Base-by-base conservation (phyloP, 2,329 filamentous ascomycete genomes). In the Fusarium succisae region DNA sequence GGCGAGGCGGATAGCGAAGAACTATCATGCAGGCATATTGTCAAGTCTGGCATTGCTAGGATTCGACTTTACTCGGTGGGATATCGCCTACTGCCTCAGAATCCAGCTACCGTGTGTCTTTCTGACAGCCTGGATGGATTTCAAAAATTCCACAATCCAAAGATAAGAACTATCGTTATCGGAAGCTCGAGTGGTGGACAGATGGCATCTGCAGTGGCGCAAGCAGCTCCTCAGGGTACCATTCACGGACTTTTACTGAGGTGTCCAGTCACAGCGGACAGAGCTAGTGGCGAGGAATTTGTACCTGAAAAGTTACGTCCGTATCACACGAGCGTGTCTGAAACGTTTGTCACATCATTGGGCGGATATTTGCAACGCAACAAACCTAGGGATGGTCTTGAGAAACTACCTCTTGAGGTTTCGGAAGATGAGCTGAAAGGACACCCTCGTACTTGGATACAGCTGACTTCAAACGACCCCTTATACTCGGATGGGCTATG, bases 401-500 rank as follows among this genome's bases (percentile, higher is more conserved):
- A 77, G 37, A 77, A 74, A 44, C 82, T 87, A 73, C 86, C 86
- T 14, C 74, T 87, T 9, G 86, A 87, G 74, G 79, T 77, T 2
- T 57, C 63, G 1, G 28, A 51, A 12, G 72, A 78, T 22, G 75
- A 80, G 18, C 54, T 87, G 47, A 61, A 72, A 10, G 78, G 66
- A 5, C 76, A 84, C 70, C 83, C 84, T 63, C 79, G 81, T 64
- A 85, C 84, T 50, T 88, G 84, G 82, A 82, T 88, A 22, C 87
- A 88, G 79, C 78, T 87, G 9, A 84, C 83, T 66, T 86, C 84
- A 14, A 88, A 88, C 59, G 87, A 89, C 70, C 82, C 84, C 45
- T 81, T 87, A 67, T 88, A 87, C 77, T 86, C 84, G 26, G 87
- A 88, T 76, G 86, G 87, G 15, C 70, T 86, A 14, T 88, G 86